Evolutionary conservation across 2,329 filamentous ascomycete species (phyloP).

Genomic region (Amylocarpus encephaloides): DNA sequence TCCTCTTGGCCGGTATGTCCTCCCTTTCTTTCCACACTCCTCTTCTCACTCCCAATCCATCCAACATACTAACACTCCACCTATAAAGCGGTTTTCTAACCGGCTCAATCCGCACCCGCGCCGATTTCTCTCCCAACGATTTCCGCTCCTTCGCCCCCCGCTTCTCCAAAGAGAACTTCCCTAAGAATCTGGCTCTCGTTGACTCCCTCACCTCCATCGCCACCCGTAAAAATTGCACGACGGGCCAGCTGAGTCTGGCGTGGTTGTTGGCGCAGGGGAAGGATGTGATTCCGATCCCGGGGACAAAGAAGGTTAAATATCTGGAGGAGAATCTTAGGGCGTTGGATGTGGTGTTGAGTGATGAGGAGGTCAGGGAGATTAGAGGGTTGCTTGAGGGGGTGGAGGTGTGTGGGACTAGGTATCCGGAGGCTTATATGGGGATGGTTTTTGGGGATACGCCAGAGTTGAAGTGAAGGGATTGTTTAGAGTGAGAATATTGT

Average conservation of each 20-base stretch:
- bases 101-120: constrained; percentile 39
- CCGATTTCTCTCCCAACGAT: constrained; percentile 44
- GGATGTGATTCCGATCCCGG: not conserved
- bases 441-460: not conserved
- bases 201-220: constrained; percentile 41
- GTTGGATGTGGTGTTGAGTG: not conserved
- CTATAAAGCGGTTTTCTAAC: constrained; percentile 44
- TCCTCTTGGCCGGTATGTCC: constrained; percentile 43
- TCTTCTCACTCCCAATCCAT: not conserved
- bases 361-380: not conserved
- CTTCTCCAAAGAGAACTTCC: constrained; percentile 44
- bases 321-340: not conserved
- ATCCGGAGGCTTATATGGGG: not conserved
- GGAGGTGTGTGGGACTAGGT: not conserved
- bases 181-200: constrained; percentile 43
- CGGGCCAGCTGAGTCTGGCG: constrained; percentile 44
- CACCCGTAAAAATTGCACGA: constrained; percentile 42
- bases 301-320: constrained; percentile 1
- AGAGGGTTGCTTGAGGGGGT: not conserved
- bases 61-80: not conserved
- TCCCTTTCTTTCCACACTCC: constrained; percentile 20
- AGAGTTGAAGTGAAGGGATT: not conserved
- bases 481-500: too few relatives aligned
- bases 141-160: constrained; percentile 41
- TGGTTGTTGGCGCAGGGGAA: constrained; percentile 48